phyloP scores from a whole-genome alignment of 164 flowering plant genomes.

The Chimonanthus salicifolius region DNA sequence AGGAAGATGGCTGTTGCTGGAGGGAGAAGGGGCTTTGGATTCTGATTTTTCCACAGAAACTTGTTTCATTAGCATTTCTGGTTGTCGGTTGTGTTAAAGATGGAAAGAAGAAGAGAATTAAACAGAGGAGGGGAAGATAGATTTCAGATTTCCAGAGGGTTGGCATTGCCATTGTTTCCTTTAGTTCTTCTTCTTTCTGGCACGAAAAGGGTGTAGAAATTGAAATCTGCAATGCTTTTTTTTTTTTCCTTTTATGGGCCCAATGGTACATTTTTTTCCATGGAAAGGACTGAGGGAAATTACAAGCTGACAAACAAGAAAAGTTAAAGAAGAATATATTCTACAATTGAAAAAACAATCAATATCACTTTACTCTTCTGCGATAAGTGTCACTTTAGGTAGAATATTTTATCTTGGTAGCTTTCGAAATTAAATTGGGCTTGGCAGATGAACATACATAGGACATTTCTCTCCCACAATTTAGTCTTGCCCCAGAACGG shows the following conservation, averaged over 20 bases:
- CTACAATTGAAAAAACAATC: no score
- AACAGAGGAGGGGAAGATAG: conserved; percentile 15
- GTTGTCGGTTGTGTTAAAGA: conserved; percentile 14
- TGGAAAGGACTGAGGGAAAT: background rate
- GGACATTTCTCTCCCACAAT: no score
- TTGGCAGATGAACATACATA: no score
- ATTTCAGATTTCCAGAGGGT: conserved; percentile 12
- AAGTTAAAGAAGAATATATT: no score
- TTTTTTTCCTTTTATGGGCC: background rate
- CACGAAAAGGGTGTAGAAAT: background rate
- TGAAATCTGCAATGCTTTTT: no score
- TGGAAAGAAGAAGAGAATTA: conserved; percentile 12
- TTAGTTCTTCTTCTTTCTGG: background rate
- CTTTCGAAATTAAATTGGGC: no score
- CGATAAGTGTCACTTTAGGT: no score
- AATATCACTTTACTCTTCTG: no score
- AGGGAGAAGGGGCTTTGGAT: conserved; percentile 26
- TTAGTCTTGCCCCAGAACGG: no score
- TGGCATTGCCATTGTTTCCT: conserved; percentile 14
- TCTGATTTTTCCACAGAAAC: conserved; percentile 34
- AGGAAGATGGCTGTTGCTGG: conserved; percentile 13
- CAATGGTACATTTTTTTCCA: background rate
- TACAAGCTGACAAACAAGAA: background rate
- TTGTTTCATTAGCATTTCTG: conserved; percentile 1
- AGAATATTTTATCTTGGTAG: no score